These are phyloP conservation scores for Acanthamoeba healyi DNA, from an alignment of 208 protist genomes.

Conservation along the genomic window DNA sequence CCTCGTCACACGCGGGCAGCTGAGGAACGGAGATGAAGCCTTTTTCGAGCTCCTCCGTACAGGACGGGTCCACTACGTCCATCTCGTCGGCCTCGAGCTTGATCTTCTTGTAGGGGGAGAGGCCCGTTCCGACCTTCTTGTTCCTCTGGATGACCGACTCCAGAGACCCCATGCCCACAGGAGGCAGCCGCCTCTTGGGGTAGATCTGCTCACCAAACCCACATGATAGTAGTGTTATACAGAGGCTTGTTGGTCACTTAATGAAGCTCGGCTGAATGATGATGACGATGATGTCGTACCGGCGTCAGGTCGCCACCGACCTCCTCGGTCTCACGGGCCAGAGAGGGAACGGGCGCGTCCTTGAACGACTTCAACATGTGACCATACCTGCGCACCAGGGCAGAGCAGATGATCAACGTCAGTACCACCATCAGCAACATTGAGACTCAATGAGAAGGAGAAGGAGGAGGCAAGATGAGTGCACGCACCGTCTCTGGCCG, in stretches of 20 bases:
- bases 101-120: constrained; percentile 63
- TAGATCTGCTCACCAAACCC: neutral
- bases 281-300: neutral
- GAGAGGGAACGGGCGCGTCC: constrained; percentile 13
- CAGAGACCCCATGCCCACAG: constrained; percentile 10
- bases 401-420: neutral
- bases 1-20: neutral
- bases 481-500: constrained; percentile 3
- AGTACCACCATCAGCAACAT: neutral
- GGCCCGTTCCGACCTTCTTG: constrained; percentile 48
- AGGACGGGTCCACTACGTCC: constrained; percentile 49
- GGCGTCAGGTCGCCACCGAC: constrained; percentile 54
- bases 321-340: constrained; percentile 38
- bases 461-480: neutral
- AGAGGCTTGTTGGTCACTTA: too few relatives aligned
- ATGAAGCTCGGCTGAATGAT: neutral
- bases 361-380: constrained; percentile 58
- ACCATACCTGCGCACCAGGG: constrained; percentile 39
- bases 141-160: constrained; percentile 48
- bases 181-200: constrained; percentile 39
- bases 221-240: too few relatives aligned
- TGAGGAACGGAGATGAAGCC: constrained; percentile 28
- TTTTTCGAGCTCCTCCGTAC: constrained; percentile 18
- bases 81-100: constrained; percentile 49
- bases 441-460: neutral